These are phyloP conservation scores for Zopfia rhizophila DNA, from an alignment of 2,329 filamentous ascomycete species.

Conservation along the genomic window DNA sequence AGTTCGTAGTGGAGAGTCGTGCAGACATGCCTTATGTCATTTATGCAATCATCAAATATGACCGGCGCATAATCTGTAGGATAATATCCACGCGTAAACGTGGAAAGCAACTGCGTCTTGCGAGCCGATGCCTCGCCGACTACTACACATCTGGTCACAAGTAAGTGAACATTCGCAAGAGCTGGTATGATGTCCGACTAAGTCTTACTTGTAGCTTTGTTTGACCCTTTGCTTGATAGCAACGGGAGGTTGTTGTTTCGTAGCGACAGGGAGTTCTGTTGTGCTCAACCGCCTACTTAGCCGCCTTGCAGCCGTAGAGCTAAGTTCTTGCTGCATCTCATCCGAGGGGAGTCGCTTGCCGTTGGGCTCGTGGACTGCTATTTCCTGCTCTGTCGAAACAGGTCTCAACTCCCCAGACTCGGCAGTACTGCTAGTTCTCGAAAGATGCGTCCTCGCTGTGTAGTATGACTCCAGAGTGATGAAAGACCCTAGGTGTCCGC, in stretches of 20 bases:
- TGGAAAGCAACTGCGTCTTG: slow-evolving; percentile 12
- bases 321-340: slow-evolving; percentile 3
- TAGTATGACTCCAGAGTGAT: slow-evolving; percentile 15
- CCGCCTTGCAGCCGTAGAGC: neutral
- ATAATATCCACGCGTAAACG: slow-evolving; percentile 2
- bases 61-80: slow-evolving; percentile 2
- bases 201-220: too few relatives aligned
- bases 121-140: slow-evolving; percentile 11
- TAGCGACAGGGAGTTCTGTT: neutral
- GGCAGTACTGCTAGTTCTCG: slow-evolving; percentile 6
- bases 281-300: neutral
- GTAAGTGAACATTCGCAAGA: slow-evolving; percentile 5
- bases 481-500: slow-evolving; percentile 7
- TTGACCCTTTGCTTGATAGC: too few relatives aligned
- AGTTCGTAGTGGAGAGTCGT: neutral
- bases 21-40: slow-evolving; percentile 4
- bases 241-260: too few relatives aligned
- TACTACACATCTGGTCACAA: slow-evolving; percentile 5
- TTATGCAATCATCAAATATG: slow-evolving; percentile 8
- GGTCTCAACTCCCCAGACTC: too few relatives aligned
- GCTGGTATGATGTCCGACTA: too few relatives aligned
- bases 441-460: slow-evolving; percentile 13
- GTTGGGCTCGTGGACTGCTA: too few relatives aligned
- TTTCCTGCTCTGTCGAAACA: too few relatives aligned
- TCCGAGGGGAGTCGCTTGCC: too few relatives aligned